Evolutionary conservation across 345 rosid genomes (phyloP).

Genomic region (Citrus trifoliata): DNA sequence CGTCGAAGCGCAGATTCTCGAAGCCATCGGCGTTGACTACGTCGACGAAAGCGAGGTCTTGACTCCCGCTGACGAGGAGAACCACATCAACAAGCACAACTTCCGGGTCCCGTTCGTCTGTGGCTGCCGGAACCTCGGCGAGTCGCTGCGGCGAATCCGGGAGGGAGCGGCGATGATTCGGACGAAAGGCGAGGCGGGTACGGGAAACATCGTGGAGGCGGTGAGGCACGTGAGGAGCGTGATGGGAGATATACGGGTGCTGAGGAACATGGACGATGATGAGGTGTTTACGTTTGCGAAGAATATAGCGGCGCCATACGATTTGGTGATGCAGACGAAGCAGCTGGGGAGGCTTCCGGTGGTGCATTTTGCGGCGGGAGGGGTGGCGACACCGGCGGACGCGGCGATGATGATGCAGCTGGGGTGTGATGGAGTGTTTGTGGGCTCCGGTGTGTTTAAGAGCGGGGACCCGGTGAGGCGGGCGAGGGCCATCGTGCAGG

Average conservation of each 20-base stretch:
- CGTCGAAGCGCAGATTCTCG: constrained; percentile 43
- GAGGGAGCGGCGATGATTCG: constrained; percentile 46
- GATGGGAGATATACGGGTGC: constrained; percentile 33
- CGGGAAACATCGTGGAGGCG: constrained; percentile 38
- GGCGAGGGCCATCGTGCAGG: constrained; percentile 38
- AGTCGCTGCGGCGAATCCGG: constrained; percentile 35
- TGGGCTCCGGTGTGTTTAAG: constrained; percentile 39
- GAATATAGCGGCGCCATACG: constrained; percentile 34
- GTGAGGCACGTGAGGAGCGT: constrained; percentile 41
- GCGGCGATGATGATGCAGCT: constrained; percentile 45
- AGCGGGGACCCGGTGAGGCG: constrained; percentile 37
- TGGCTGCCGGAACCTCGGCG: constrained; percentile 42
- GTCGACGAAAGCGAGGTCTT: constrained; percentile 43
- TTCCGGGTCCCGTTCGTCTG: constrained; percentile 43
- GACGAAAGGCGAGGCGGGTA: constrained; percentile 44
- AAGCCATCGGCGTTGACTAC: constrained; percentile 37
- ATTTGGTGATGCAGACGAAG: constrained; percentile 45
- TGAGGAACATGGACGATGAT: constrained; percentile 41
- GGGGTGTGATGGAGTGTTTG: constrained; percentile 37
- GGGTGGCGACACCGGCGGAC: constrained; percentile 41
- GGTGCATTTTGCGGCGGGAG: constrained; percentile 41
- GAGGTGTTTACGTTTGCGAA: constrained; percentile 39
- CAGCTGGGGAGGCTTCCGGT: constrained; percentile 46
- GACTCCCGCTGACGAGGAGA: constrained; percentile 30
- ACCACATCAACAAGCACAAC: constrained; percentile 44